Conservation (phyloP, 1,284 basidiomycete genomes). For the Leccinum fallax region DNA sequence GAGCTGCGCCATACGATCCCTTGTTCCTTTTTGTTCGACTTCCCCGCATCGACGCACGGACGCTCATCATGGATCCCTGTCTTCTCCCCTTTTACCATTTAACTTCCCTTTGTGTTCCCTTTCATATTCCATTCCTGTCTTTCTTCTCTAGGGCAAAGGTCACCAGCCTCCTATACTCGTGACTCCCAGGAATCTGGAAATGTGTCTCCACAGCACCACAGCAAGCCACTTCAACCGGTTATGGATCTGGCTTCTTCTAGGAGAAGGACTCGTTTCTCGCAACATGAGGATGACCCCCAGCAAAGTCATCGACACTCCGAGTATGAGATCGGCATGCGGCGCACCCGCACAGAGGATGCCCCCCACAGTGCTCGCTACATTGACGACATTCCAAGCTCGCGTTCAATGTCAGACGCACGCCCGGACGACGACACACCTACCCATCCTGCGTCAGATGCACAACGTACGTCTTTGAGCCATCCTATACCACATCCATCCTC, state of each 20-base stretch:
- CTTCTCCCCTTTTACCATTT: conserved; percentile 32
- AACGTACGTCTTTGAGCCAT: conserved; percentile 48
- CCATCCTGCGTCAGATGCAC: conserved; percentile 31
- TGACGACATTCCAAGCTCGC: conserved; percentile 26
- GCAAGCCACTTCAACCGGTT: conserved; percentile 24
- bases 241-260: conserved; percentile 14
- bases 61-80: conserved; percentile 55
- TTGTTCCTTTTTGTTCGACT: conserved; percentile 46
- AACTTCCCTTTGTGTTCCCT: conserved; percentile 37
- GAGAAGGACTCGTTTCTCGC: conserved; percentile 29
- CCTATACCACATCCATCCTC: conserved; percentile 33
- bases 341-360: conserved; percentile 23
- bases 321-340: conserved; percentile 17
- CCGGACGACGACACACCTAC: conserved; percentile 19
- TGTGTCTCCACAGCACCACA: conserved; percentile 7
- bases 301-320: conserved; percentile 15
- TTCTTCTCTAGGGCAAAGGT: conserved; percentile 59
- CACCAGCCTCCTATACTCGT: conserved; percentile 38
- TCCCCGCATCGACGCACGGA: conserved; percentile 54
- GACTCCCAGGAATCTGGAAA: conserved; percentile 26
- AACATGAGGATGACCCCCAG: conserved; percentile 18
- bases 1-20: conserved; percentile 44
- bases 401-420: conserved; percentile 19
- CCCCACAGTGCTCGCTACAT: conserved; percentile 14
- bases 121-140: conserved; percentile 39